Conservation (phyloP, 2,329 filamentous ascomycete genomes). For the Bimuria novae-zelandiae region DNA sequence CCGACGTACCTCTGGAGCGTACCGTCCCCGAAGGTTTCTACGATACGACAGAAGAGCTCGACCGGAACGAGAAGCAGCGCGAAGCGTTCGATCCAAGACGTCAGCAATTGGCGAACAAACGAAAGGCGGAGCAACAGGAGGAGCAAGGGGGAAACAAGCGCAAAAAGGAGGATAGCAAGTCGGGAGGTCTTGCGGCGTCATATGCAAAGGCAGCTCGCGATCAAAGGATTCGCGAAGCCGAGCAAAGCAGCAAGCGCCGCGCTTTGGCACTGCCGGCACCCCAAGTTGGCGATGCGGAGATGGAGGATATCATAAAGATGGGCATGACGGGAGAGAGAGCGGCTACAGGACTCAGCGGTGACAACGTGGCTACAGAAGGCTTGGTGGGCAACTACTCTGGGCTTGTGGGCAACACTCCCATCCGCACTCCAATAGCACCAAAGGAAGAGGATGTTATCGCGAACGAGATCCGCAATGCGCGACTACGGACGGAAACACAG, state of each 20-base stretch:
- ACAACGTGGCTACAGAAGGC: slow-evolving; percentile 83
- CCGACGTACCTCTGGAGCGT: slow-evolving; percentile 97
- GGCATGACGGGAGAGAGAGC: slow-evolving; percentile 90
- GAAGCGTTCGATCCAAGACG: slow-evolving; percentile 90
- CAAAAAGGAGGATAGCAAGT: slow-evolving; percentile 81
- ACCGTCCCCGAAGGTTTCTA: slow-evolving; percentile 87
- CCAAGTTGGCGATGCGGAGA: slow-evolving; percentile 88
- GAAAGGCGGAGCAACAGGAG: slow-evolving; percentile 89
- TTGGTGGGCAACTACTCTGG: slow-evolving; percentile 85
- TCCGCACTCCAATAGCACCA: slow-evolving; percentile 87
- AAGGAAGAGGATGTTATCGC: slow-evolving; percentile 94
- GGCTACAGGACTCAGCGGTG: slow-evolving; percentile 75
- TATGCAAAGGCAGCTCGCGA: slow-evolving; percentile 91
- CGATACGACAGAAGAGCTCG: slow-evolving; percentile 83
- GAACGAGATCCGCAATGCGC: slow-evolving; percentile 94
- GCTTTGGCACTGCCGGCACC: slow-evolving; percentile 82
- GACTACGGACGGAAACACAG: slow-evolving; percentile 88
- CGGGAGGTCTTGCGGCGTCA: slow-evolving; percentile 78
- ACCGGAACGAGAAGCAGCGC: slow-evolving; percentile 80
- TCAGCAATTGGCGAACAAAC: slow-evolving; percentile 86
- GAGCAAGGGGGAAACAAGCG: slow-evolving; percentile 78
- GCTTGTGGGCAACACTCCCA: slow-evolving; percentile 80
- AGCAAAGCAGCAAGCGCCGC: slow-evolving; percentile 92
- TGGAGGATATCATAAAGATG: slow-evolving; percentile 99
- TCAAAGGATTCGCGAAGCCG: slow-evolving; percentile 93